Percentiles rank a stretch among this genome's conserved stretches.
phyloP scores from a whole-genome alignment of 1,139 yeast species.

The Entelexis paramagnoliae region DNA sequence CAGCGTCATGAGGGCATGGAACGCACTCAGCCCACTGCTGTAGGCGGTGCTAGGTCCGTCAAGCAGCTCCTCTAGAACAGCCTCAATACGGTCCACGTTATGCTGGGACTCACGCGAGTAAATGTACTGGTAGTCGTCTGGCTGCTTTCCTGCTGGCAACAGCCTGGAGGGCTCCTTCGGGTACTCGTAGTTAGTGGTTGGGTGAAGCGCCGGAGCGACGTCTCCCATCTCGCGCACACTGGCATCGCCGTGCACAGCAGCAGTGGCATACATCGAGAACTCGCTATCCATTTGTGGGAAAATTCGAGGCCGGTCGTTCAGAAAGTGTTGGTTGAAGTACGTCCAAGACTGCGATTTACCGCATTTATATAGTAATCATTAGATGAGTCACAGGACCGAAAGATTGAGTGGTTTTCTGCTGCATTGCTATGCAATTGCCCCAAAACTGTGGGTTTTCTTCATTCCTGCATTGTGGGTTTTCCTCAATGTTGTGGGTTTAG shows the following conservation, averaged over 20 bases:
- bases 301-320: too few species aligned
- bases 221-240: conserved; percentile 31
- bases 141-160: conserved; percentile 26
- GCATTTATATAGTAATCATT: neutral
- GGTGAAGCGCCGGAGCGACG: conserved; percentile 70
- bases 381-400: neutral
- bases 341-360: neutral
- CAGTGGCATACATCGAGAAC: neutral
- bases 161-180: conserved; percentile 29
- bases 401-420: neutral
- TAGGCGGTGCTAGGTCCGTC: conserved; percentile 50
- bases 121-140: conserved; percentile 20
- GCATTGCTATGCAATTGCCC: neutral
- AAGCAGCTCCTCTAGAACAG: conserved; percentile 47
- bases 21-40: conserved; percentile 71
- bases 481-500: neutral
- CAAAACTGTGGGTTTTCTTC: neutral
- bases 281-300: neutral
- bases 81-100: conserved; percentile 56
- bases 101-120: conserved; percentile 73
- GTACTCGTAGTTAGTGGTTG: conserved; percentile 68
- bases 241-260: neutral
- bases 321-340: too few species aligned
- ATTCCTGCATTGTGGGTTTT: neutral
- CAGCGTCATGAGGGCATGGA: conserved; percentile 60